A percentile compares a stretch with the other conserved stretches of the same genome.
Conservation (phyloP, 345 rosid species). For the Raphanus sativus region DNA sequence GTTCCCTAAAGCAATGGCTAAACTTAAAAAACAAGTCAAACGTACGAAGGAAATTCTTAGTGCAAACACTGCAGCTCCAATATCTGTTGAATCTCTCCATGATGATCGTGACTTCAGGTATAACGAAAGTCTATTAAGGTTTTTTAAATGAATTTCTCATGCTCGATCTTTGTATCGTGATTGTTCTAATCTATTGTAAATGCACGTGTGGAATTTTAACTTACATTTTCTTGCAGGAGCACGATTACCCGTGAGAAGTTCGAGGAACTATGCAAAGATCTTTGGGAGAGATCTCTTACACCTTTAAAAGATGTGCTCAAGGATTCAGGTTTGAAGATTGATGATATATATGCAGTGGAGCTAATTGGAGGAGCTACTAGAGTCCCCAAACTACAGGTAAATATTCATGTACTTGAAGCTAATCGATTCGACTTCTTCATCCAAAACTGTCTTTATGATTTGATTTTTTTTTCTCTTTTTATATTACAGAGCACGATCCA, state of each 20-base stretch:
- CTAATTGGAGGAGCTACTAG: slow-evolving; percentile 97
- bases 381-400: slow-evolving; percentile 98
- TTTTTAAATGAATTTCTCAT: no score
- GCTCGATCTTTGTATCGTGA: background rate
- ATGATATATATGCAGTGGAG: slow-evolving; percentile 86
- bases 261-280: slow-evolving; percentile 91
- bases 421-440: slow-evolving; percentile 4
- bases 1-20: slow-evolving; percentile 96
- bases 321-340: slow-evolving; percentile 70
- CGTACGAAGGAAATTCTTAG: slow-evolving; percentile 97
- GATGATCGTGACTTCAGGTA: slow-evolving; percentile 97
- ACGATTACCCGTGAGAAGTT: slow-evolving; percentile 88
- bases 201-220: background rate
- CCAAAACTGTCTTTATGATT: slow-evolving; percentile 1
- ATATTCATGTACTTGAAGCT: slow-evolving; percentile 18
- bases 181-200: background rate
- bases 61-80: slow-evolving; percentile 86
- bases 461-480: background rate
- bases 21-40: slow-evolving; percentile 95
- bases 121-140: background rate
- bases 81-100: slow-evolving; percentile 90
- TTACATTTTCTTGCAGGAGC: slow-evolving; percentile 64
- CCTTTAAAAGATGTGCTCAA: slow-evolving; percentile 80
- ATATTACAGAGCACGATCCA: slow-evolving; percentile 76
- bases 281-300: slow-evolving; percentile 85